Evolutionary conservation across 768 basidiomycete genomes (phyloP).

Genomic region (Phylloporus sp.): DNA sequence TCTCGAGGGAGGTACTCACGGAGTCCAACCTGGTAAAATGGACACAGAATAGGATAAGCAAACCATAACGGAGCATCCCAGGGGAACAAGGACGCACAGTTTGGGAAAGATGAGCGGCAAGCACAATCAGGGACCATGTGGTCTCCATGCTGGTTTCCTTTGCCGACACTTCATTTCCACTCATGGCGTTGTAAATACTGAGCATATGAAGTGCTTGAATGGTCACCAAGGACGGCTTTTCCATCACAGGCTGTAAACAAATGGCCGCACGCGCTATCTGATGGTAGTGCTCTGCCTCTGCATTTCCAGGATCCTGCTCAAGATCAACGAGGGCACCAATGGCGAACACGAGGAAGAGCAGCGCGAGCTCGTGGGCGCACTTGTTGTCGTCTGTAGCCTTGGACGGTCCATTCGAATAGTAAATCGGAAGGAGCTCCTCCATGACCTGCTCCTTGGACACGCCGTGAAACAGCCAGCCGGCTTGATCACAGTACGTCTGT

Average conservation of each 20-base stretch:
- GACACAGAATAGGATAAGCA: slow-evolving; percentile 13
- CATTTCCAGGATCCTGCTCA: slow-evolving; percentile 24
- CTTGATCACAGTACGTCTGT: slow-evolving; percentile 44
- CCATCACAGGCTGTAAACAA: slow-evolving; percentile 63
- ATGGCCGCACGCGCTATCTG: slow-evolving; percentile 64
- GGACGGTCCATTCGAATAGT: slow-evolving; percentile 34
- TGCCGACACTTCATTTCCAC: slow-evolving; percentile 50
- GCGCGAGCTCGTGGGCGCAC: slow-evolving; percentile 46
- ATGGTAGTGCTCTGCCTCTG: slow-evolving; percentile 59
- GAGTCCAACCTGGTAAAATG: slow-evolving; percentile 53
- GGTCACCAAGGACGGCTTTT: slow-evolving; percentile 67
- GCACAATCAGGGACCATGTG: slow-evolving; percentile 62
- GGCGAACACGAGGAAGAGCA: slow-evolving; percentile 50
- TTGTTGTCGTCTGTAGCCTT: slow-evolving; percentile 35
- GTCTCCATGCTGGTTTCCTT: slow-evolving; percentile 70
- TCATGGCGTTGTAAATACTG: slow-evolving; percentile 70
- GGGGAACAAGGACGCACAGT: slow-evolving; percentile 42
- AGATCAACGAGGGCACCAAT: slow-evolving; percentile 47
- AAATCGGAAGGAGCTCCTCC: slow-evolving; percentile 38
- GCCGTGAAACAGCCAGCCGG: slow-evolving; percentile 50
- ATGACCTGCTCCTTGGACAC: slow-evolving; percentile 44
- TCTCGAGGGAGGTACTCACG: slow-evolving; percentile 43
- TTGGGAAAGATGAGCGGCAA: slow-evolving; percentile 64
- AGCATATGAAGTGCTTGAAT: slow-evolving; percentile 67
- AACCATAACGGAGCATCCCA: not conserved